Percentiles rank a stretch among this genome's conserved stretches.
phyloP scores from a whole-genome alignment of 2,329 filamentous ascomycete genomes.

The Sphaerostilbella broomeana region DNA sequence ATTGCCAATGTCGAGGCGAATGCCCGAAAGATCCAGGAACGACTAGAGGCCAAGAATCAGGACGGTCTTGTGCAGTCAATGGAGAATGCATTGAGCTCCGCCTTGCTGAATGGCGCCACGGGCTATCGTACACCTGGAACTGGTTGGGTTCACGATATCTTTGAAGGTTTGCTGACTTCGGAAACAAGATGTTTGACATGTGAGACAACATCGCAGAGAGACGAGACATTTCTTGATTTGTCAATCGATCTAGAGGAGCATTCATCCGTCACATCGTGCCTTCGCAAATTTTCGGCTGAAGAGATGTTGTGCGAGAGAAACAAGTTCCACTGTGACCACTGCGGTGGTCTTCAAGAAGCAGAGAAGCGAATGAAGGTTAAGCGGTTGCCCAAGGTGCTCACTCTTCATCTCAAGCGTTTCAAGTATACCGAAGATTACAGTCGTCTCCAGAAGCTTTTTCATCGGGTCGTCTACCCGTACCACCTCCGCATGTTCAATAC shows the following conservation, averaged over 20 bases:
- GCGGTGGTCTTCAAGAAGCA: constrained; percentile 90
- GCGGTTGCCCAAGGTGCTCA: constrained; percentile 81
- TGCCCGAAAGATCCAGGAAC: constrained; percentile 56
- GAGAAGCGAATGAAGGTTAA: constrained; percentile 99
- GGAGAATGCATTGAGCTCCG: constrained; percentile 30
- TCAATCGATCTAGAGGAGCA: constrained; percentile 95
- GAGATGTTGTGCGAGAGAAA: constrained; percentile 98
- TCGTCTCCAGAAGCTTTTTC: constrained; percentile 89
- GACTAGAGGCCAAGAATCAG: constrained; percentile 35
- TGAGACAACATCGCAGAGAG: constrained; percentile 88
- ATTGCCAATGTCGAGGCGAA: constrained; percentile 91
- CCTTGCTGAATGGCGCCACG: constrained; percentile 29
- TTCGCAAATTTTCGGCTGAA: constrained; percentile 93
- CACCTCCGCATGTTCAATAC: constrained; percentile 96
- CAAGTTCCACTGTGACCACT: constrained; percentile 98
- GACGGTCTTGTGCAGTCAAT: constrained; percentile 47
- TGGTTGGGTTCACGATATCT: constrained; percentile 94
- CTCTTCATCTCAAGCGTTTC: constrained; percentile 91
- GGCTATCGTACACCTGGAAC: constrained; percentile 55
- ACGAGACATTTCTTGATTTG: constrained; percentile 91
- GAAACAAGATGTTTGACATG: constrained; percentile 96
- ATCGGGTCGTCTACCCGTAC: constrained; percentile 94
- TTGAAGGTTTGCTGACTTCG: constrained; percentile 89
- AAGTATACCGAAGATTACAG: constrained; percentile 97
- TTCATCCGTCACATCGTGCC: constrained; percentile 89